phyloP scores from a whole-genome alignment of 257 asterid genomes.

The Rhazya stricta region DNA sequence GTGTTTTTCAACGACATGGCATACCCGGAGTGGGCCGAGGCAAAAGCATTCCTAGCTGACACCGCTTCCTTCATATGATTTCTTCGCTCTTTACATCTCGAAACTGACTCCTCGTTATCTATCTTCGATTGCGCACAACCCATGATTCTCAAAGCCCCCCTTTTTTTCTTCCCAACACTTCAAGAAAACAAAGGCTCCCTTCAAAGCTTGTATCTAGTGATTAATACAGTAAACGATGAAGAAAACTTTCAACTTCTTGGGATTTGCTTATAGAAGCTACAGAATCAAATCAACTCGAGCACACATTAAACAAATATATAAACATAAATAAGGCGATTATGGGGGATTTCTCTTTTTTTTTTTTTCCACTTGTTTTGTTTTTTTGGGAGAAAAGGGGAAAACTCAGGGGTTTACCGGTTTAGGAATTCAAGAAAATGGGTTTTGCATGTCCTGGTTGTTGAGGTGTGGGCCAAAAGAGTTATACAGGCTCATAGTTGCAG shows the following conservation, averaged over 20 bases:
- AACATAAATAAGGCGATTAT: background rate
- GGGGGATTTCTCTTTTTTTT: background rate
- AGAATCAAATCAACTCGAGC: too few species aligned
- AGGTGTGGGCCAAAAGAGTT: background rate
- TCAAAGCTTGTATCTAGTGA: background rate
- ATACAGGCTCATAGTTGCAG: background rate
- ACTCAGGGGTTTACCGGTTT: background rate
- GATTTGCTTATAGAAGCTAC: background rate
- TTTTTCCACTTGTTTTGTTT: background rate
- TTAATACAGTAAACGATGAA: background rate
- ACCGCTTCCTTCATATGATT: slow-evolving; percentile 86
- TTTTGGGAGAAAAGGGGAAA: background rate
- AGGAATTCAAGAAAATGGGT: slow-evolving; percentile 14
- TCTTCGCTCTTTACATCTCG: slow-evolving; percentile 86
- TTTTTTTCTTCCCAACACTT: slow-evolving; percentile 12
- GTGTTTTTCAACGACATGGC: slow-evolving; percentile 73
- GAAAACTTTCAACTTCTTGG: background rate
- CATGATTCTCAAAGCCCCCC: slow-evolving; percentile 31
- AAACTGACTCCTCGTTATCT: slow-evolving; percentile 87
- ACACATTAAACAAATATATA: background rate
- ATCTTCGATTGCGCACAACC: slow-evolving; percentile 91
- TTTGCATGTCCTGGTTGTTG: slow-evolving; percentile 2
- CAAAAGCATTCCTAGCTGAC: slow-evolving; percentile 74
- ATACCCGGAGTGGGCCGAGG: slow-evolving; percentile 89
- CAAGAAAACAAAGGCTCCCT: slow-evolving; percentile 2